Evolutionary conservation across 2,329 filamentous ascomycete genomes (phyloP), one percentile per base, ranked within the genome.

Genomic region (Beauveria asiatica): DNA sequence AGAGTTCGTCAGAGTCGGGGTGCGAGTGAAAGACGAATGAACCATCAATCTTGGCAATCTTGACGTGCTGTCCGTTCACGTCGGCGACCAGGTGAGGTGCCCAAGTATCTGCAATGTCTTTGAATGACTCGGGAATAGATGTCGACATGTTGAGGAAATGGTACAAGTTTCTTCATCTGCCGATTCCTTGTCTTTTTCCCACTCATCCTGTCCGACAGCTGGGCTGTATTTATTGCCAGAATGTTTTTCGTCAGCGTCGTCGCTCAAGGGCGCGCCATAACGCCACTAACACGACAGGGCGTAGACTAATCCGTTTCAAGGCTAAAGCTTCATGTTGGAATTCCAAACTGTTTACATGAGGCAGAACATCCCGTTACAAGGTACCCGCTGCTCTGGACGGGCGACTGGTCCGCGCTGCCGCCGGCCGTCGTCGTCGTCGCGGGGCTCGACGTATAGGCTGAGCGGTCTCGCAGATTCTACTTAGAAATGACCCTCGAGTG

Each of bases 341-440:
- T 1, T 17, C 23, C 10, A 8, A 25, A 17, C 2, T 6, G 16
- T 6, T 6, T 46, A 46, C 44, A 46, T 10, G 44, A 23, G 13
- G 21, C 5, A 11, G 13, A 30, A 11, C n/a, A 5, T 4, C 17
- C 9, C 10, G 21, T 46, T 7, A 25, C 19, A 23, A 23, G 19
- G 21, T 23, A 23, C 51, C 80, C 80, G 2, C 37, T 56, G 39
- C 44, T 50, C 33, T 60, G 59, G 59, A 10, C 8, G 25, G 59
- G 59, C 33, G 59, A 60, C 59, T 60, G 59, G 59, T 44, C 51
- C 5, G 39, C 41, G 46, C 30, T 60, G 45, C 51, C 59, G 10
- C 59, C 74, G 1, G 80, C 82, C 0, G 67, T 80, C 46, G 70
- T 85, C 5, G 78, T 83, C 61, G 74, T 83, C 1, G 81, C 80